phyloP scores from a whole-genome alignment of 2,329 filamentous ascomycete species.

The Hypoxylon sp. region DNA sequence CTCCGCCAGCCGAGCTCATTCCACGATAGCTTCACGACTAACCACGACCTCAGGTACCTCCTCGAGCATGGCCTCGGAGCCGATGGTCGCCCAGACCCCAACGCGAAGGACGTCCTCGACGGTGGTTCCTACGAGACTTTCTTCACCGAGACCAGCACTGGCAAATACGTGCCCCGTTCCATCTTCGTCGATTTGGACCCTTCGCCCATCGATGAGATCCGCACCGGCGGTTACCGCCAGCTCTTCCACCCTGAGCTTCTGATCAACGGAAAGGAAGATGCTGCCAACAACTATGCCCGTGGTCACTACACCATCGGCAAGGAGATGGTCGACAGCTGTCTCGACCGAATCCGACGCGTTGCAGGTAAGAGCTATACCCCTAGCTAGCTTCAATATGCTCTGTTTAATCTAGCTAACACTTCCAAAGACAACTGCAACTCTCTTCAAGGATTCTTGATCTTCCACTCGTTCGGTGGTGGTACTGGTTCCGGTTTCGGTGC shows the following conservation, averaged over 20 bases:
- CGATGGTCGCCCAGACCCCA: constrained; percentile 76
- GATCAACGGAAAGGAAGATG: constrained; percentile 83
- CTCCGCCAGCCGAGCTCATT: constrained; percentile 20
- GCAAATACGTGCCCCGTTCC: constrained; percentile 80
- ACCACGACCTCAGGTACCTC: constrained; percentile 69
- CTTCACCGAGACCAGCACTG: constrained; percentile 79
- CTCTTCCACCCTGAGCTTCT: constrained; percentile 81
- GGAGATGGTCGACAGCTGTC: constrained; percentile 80
- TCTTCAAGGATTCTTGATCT: constrained; percentile 80
- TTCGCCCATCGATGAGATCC: constrained; percentile 81
- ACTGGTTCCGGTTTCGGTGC: constrained; percentile 81
- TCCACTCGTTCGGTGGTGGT: constrained; percentile 82
- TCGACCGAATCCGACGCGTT: constrained; percentile 78
- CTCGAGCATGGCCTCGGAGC: constrained; percentile 78
- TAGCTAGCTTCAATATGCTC: not conserved
- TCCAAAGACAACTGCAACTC: constrained; percentile 77
- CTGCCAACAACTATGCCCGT: constrained; percentile 83
- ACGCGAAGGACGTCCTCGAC: constrained; percentile 71
- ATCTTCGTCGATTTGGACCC: constrained; percentile 82
- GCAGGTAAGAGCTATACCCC: constrained; percentile 66
- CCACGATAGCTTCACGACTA: constrained; percentile 17
- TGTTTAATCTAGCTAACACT: constrained; percentile 39
- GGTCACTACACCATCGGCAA: constrained; percentile 84
- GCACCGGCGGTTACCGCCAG: constrained; percentile 76
- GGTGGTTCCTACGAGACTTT: constrained; percentile 79